A percentile compares a stretch with the other conserved stretches of the same genome.
These are phyloP conservation scores for Xerocomus amazonicus DNA, from an alignment of 1,284 basidiomycete genomes.

Conservation along the genomic window DNA sequence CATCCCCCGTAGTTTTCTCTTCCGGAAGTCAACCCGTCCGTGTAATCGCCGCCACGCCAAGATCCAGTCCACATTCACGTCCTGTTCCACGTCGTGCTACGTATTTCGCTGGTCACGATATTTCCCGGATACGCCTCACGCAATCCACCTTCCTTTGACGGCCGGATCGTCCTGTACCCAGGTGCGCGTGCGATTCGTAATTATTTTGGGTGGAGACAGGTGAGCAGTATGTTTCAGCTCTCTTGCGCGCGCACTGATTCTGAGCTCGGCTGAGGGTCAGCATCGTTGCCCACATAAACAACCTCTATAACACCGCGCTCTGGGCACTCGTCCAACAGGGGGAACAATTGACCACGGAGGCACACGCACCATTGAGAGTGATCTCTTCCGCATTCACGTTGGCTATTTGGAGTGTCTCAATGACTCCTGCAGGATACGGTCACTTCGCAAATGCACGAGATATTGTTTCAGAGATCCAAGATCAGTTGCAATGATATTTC, in stretches of 20 bases:
- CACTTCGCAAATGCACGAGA: constrained; percentile 88
- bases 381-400: neutral
- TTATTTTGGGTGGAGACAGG: constrained; percentile 95
- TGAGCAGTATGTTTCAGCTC: constrained; percentile 72
- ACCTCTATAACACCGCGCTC: constrained; percentile 94
- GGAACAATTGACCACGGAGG: constrained; percentile 73
- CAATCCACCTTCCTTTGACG: constrained; percentile 92
- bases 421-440: constrained; percentile 66
- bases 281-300: constrained; percentile 89
- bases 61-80: constrained; percentile 87
- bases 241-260: neutral
- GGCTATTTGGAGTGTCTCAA: neutral
- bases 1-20: constrained; percentile 65
- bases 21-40: constrained; percentile 70
- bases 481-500: constrained; percentile 87
- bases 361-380: constrained; percentile 73
- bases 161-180: constrained; percentile 86
- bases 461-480: constrained; percentile 76
- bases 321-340: constrained; percentile 90
- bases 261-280: constrained; percentile 23
- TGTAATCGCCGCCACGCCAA: constrained; percentile 89
- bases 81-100: constrained; percentile 91
- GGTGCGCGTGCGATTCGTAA: constrained; percentile 71
- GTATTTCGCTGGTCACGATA: constrained; percentile 82
- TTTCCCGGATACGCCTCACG: constrained; percentile 69